Evolutionary conservation across 305 asterid genomes (phyloP), one percentile per base, ranked within the genome.

Genomic region (Stenogyne calaminthoides): DNA sequence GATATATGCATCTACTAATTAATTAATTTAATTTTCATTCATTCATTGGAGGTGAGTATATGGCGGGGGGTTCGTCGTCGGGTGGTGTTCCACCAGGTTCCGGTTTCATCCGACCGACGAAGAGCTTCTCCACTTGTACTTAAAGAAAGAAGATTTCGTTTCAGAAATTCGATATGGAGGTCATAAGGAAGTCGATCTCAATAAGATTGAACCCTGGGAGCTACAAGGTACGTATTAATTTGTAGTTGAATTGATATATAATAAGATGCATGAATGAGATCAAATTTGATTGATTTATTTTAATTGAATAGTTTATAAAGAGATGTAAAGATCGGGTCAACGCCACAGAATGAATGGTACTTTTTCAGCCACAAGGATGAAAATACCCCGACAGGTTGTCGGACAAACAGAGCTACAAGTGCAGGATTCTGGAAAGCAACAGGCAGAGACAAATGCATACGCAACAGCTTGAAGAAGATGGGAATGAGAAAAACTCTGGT

Each of bases 381-480:
- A 91, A 91, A 66, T 91, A 91, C n/a, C 14, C 97, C 97, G 0
- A 91, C 97, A 0, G 97, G 97, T 5, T 89, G 96, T 3, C 65
- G 94, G 67, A 91, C 97, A 2, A 91, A 91, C 67, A 46, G 96
- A 64, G 97, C 97, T 0, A 89, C 97, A 5, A 84, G 76, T 64
- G 97, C 97, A 0, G 97, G 97, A 6, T 91, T 91, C 69, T 91
- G 97, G 97, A 91, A 91, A 79, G 97, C 97, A 0, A 91, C 97
- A 0, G 97, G 97, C 5, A 76, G 97, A 10, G 96, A 91, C 81
- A 91, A 91, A 74, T 91, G 96, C 89, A 84, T 89, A 32, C 77
- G 94, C 65, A 87, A 83, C 84, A 84, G 63, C 80, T 82, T 77
- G 78, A 84, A 77, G 68, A 90, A 88, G 82, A 89, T 91, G 51